phyloP scores from a whole-genome alignment of 176 grass and related monocot genomes.

The Cymbopogon citratus region DNA sequence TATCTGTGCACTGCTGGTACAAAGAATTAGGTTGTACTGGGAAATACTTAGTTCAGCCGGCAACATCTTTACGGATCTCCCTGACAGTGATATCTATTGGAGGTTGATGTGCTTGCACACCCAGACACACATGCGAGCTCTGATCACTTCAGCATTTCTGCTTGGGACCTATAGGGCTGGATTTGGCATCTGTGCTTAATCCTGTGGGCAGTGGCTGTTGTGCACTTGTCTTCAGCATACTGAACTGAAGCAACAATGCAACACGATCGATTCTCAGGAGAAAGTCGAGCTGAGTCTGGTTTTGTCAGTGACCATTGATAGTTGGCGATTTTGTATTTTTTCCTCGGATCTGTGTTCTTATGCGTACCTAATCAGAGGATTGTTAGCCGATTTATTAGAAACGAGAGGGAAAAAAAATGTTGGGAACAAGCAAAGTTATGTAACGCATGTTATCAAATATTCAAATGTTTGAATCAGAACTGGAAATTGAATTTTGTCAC shows the following conservation, averaged over 20 bases:
- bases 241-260: too few species aligned
- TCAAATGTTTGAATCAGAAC: neutral
- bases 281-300: too few species aligned
- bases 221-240: too few species aligned
- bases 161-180: too few species aligned
- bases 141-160: too few species aligned
- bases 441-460: neutral
- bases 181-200: too few species aligned
- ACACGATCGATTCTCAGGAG: too few species aligned
- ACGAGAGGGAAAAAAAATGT: neutral
- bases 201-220: too few species aligned
- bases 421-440: neutral
- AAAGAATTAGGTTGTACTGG: slow-evolving; percentile 29
- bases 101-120: neutral
- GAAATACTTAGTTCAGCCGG: neutral
- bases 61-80: neutral
- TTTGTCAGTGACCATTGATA: too few species aligned
- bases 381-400: slow-evolving; percentile 9
- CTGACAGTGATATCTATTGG: neutral
- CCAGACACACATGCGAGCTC: neutral
- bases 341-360: neutral
- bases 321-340: too few species aligned
- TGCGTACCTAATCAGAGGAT: neutral
- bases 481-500: neutral
- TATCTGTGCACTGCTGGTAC: slow-evolving; percentile 64